Evolutionary conservation across 305 asterid genomes (phyloP).

Genomic region (Fraxinus floribunda): DNA sequence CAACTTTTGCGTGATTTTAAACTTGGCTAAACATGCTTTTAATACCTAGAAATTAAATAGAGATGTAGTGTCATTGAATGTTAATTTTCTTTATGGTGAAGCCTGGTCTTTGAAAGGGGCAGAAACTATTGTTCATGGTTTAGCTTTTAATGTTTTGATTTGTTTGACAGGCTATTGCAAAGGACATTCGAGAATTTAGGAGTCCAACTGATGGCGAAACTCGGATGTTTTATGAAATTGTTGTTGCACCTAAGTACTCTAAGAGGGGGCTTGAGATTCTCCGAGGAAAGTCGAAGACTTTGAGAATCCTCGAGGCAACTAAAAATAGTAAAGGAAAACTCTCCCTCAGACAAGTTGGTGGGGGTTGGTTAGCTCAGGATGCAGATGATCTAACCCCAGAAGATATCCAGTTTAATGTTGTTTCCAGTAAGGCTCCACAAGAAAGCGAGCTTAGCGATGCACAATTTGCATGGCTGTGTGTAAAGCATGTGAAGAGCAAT

Average conservation of each 20-base stretch:
- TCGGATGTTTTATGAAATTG: conserved; percentile 93
- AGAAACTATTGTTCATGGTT: neutral
- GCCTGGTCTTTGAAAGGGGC: neutral
- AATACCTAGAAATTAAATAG: neutral
- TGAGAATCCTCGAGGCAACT: conserved; percentile 89
- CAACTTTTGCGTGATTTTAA: too few relatives aligned
- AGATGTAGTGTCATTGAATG: neutral
- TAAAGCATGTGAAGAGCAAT: conserved; percentile 96
- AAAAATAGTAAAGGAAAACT: conserved; percentile 76
- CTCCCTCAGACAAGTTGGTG: conserved; percentile 93
- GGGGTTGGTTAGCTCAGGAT: conserved; percentile 96
- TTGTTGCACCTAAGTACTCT: conserved; percentile 84
- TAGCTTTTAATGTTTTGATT: conserved; percentile 7
- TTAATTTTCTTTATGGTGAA: neutral
- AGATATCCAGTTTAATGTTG: conserved; percentile 64
- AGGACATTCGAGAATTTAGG: conserved; percentile 86
- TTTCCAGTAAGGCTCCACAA: conserved; percentile 60
- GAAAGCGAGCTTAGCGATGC: conserved; percentile 79
- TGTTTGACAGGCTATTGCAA: conserved; percentile 71
- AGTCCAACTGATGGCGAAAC: conserved; percentile 91
- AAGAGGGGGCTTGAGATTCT: conserved; percentile 87
- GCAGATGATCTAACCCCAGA: conserved; percentile 88
- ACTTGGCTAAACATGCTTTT: neutral
- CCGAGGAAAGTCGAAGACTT: conserved; percentile 87
- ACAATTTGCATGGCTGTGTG: conserved; percentile 88